phyloP scores from a whole-genome alignment of 495 filamentous ascomycete species.

The Clavariopsis aquatica region DNA sequence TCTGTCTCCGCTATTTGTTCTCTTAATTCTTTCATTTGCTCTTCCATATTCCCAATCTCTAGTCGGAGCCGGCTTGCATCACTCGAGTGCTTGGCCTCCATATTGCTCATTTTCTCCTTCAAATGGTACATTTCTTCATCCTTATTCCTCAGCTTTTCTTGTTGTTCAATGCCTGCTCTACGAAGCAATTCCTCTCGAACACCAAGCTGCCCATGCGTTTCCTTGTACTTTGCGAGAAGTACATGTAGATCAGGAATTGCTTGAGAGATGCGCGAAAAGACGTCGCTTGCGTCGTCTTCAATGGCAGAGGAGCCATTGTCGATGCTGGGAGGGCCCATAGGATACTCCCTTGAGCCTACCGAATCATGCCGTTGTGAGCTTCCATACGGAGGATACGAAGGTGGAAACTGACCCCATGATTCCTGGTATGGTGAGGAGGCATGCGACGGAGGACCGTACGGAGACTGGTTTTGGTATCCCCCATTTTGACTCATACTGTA shows the following conservation, averaged over 20 bases:
- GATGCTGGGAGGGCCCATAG: conserved; percentile 11
- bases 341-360: conserved; percentile 30
- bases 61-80: conserved; percentile 39
- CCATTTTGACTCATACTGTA: conserved; percentile 32
- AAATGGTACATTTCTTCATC: conserved; percentile 37
- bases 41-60: conserved; percentile 43
- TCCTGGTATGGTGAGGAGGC: conserved; percentile 34
- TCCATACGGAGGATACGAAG: conserved; percentile 24
- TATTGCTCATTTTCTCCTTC: conserved; percentile 32
- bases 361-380: conserved; percentile 37
- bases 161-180: conserved; percentile 32
- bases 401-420: conserved; percentile 22
- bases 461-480: conserved; percentile 17
- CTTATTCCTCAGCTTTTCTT: conserved; percentile 36
- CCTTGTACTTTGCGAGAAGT: conserved; percentile 37
- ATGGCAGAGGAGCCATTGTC: conserved; percentile 25
- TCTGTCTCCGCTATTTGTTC: conserved; percentile 32
- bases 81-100: conserved; percentile 31
- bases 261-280: conserved; percentile 36
- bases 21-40: conserved; percentile 39
- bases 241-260: conserved; percentile 41
- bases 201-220: conserved; percentile 38
- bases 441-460: conserved; percentile 34
- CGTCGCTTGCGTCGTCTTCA: conserved; percentile 32
- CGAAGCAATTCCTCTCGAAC: conserved; percentile 37